Evolutionary conservation across 1,284 basidiomycete species (phyloP).

Genomic region (Ceratobasidium sp.): DNA sequence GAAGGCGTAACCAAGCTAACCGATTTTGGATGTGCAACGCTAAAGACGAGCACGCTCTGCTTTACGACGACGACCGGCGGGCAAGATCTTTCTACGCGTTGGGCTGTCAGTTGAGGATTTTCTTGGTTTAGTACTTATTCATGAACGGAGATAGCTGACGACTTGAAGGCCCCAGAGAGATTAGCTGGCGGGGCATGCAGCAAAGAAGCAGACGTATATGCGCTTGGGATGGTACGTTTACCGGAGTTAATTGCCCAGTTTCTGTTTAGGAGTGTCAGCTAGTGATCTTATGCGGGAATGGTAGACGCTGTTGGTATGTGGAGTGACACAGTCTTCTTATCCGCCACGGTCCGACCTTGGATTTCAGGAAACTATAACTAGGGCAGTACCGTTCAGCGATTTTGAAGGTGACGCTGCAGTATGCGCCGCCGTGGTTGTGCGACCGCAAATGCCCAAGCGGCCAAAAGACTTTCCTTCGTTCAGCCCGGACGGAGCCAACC

Average conservation of each 20-base stretch:
- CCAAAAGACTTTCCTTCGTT: neutral
- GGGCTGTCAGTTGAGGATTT: too few relatives aligned
- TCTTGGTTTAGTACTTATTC: neutral
- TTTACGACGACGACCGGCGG: neutral
- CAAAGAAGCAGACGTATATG: constrained; percentile 30
- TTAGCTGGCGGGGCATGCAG: neutral
- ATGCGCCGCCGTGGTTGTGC: neutral
- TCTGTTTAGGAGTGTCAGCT: too few relatives aligned
- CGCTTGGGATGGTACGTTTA: constrained; percentile 11
- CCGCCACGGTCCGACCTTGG: neutral
- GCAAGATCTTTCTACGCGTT: neutral
- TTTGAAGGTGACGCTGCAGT: neutral
- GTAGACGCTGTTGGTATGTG: constrained; percentile 10
- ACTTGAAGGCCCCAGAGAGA: too few relatives aligned
- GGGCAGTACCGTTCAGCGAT: neutral
- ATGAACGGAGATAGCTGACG: too few relatives aligned
- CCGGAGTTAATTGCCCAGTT: neutral
- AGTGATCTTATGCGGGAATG: neutral
- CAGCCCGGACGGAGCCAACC: neutral
- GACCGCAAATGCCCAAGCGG: neutral
- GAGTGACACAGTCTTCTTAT: neutral
- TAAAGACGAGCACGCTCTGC: neutral
- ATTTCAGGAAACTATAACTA: neutral
- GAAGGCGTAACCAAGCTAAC: too few relatives aligned
- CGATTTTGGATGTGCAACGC: neutral